Percentiles rank a stretch among this genome's conserved stretches.
These are phyloP conservation scores for Diddensiella caesifluorescens DNA, from an alignment of 805 yeast species.

Conservation along the genomic window DNA sequence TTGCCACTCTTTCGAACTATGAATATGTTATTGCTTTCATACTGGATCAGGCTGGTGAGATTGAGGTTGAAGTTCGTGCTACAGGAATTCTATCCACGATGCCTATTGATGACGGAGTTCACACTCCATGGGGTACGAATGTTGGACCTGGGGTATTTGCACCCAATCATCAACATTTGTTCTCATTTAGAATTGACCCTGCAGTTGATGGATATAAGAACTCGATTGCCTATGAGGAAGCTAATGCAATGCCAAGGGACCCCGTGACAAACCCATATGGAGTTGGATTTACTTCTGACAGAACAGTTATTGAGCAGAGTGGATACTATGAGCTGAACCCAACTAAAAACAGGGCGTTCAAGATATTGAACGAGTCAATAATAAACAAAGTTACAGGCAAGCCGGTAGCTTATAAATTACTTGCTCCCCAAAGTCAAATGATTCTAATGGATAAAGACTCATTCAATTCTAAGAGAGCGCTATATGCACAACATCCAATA, in stretches of 20 bases:
- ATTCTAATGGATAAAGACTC: constrained; percentile 70
- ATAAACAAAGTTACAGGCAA: constrained; percentile 65
- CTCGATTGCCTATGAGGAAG: constrained; percentile 59
- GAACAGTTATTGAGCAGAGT: constrained; percentile 58
- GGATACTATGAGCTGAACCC: constrained; percentile 61
- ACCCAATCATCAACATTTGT: constrained; percentile 82
- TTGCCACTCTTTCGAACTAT: constrained; percentile 82
- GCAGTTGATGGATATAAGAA: constrained; percentile 76
- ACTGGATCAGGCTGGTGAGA: constrained; percentile 78
- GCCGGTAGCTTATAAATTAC: constrained; percentile 72
- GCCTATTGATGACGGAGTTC: constrained; percentile 55
- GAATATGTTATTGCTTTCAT: constrained; percentile 82
- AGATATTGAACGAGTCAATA: constrained; percentile 56
- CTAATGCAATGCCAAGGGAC: constrained; percentile 60
- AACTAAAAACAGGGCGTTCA: constrained; percentile 52
- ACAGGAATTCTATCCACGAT: constrained; percentile 81
- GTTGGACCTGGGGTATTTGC: constrained; percentile 80
- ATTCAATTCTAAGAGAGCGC: constrained; percentile 72
- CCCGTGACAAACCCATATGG: constrained; percentile 65
- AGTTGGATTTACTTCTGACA: constrained; percentile 62
- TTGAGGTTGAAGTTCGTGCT: constrained; percentile 70
- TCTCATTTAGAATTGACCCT: constrained; percentile 72
- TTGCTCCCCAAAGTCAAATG: constrained; percentile 68
- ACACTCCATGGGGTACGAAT: constrained; percentile 74
- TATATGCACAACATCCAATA: constrained; percentile 65